Evolutionary conservation across 2,329 filamentous ascomycete genomes (phyloP).

Genomic region (Claviceps sp.): DNA sequence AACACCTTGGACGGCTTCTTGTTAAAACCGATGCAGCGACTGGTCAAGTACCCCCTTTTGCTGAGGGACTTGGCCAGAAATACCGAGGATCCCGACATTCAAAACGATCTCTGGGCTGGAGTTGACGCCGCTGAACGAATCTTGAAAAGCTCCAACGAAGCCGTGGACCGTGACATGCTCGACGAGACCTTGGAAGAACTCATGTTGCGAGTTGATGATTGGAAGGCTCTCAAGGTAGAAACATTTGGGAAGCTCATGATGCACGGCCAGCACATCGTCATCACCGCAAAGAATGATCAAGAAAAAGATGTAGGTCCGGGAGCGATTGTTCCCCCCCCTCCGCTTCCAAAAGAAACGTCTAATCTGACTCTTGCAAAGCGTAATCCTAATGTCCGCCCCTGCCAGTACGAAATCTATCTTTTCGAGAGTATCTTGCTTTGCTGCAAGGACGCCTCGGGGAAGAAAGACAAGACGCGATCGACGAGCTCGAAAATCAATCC

Average conservation of each 20-base stretch:
- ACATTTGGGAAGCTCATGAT: constrained; percentile 83
- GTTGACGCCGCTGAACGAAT: constrained; percentile 74
- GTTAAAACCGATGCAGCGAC: constrained; percentile 87
- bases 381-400: neutral
- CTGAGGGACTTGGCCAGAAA: constrained; percentile 86
- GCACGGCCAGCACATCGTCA: constrained; percentile 80
- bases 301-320: constrained; percentile 64
- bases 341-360: neutral
- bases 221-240: constrained; percentile 85
- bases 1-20: constrained; percentile 85
- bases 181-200: constrained; percentile 75
- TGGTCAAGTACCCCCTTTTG: constrained; percentile 88
- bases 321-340: neutral
- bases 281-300: constrained; percentile 79
- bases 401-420: constrained; percentile 88
- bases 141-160: constrained; percentile 74
- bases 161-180: constrained; percentile 76
- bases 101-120: constrained; percentile 59
- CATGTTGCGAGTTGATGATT: constrained; percentile 76
- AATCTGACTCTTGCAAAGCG: neutral
- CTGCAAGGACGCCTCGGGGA: constrained; percentile 85
- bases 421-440: constrained; percentile 93
- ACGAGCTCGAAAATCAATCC: constrained; percentile 42
- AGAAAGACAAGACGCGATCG: constrained; percentile 49
- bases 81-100: constrained; percentile 57